Conservation (phyloP, 768 basidiomycete genomes). For the Roridomyces roridus region DNA sequence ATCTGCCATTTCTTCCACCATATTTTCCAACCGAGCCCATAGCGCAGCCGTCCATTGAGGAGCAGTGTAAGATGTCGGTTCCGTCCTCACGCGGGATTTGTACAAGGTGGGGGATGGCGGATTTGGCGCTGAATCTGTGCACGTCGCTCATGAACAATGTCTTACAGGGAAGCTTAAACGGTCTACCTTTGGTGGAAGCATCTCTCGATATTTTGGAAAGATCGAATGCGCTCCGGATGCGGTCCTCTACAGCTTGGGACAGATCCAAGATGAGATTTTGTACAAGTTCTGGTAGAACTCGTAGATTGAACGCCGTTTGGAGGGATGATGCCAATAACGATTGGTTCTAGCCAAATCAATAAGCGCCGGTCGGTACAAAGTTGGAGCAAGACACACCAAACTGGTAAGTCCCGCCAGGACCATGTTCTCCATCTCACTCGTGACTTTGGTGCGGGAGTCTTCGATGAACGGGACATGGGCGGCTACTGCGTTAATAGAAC, state of each 20-base stretch:
- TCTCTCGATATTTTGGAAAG: conserved; percentile 87
- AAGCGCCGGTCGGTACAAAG: conserved; percentile 12
- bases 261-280: conserved; percentile 79
- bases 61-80: conserved; percentile 87
- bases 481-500: conserved; percentile 75
- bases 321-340: conserved; percentile 90
- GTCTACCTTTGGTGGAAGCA: conserved; percentile 77
- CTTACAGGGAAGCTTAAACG: too few relatives aligned
- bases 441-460: conserved; percentile 71
- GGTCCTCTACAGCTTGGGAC: conserved; percentile 80
- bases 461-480: conserved; percentile 76
- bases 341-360: conserved; percentile 67
- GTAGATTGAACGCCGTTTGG: conserved; percentile 94
- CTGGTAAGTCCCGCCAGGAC: conserved; percentile 79
- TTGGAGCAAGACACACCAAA: conserved; percentile 57
- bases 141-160: too few relatives aligned
- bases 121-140: conserved; percentile 35
- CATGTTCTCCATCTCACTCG: conserved; percentile 90
- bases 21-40: conserved; percentile 80
- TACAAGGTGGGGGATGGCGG: conserved; percentile 59
- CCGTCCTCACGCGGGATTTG: conserved; percentile 86
- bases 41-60: conserved; percentile 86
- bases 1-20: conserved; percentile 88
- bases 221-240: conserved; percentile 87
- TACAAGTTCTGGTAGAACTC: conserved; percentile 83